Base-by-base conservation (phyloP, 352 stramenopile species). In the Phytophthora litchii region DNA sequence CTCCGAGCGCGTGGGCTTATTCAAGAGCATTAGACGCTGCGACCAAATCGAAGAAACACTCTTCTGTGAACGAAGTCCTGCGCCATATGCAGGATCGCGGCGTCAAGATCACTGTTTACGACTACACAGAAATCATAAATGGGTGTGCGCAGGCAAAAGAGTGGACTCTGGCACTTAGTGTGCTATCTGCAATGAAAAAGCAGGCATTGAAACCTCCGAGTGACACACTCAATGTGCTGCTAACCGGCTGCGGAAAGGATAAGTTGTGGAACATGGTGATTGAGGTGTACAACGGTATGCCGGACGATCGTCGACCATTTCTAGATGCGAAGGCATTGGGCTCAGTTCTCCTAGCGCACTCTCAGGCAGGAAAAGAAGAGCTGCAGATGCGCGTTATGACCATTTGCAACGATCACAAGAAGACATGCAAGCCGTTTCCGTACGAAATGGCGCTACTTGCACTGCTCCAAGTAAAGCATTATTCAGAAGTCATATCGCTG, bases 121-220 rank as follows among this genome's bases (percentile, higher is more conserved):
- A 50, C 2, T 63, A 56, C 21, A 48, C n/a, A 1, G 20, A 40
- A 12, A 21, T 47, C 21, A 45, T 57, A 10, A 23, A 9, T 27
- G 54, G 20, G 20, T 66, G 44, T 20, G 27, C 29, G 3, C n/a
- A 19, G 1, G 35, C 12, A 14, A 54, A 54, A 4, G 31, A 56
- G 25, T 66, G 49, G 57, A 44, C 32, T 5, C 16, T 54, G 11
- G 58, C 44, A 19, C 29, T 56, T 12, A 35, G 25, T 4, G 14
- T 66, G 16, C 6, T 66, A 19, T 44, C 43, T 13, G 25, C 23
- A 2, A 66, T 66, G 58, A 36, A 66, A 21, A 17, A n/a, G 3
- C 9, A 58, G 7, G 23, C 21, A 14, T 23, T 53, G 13, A n/a
- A 47, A 36, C 35, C 43, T 29, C n/a, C 23, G 0, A 37, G 35